Evolutionary conservation across 495 filamentous ascomycete genomes (phyloP), one percentile per base, ranked within the genome.

Genomic region (Talaromyces proteolyticus): DNA sequence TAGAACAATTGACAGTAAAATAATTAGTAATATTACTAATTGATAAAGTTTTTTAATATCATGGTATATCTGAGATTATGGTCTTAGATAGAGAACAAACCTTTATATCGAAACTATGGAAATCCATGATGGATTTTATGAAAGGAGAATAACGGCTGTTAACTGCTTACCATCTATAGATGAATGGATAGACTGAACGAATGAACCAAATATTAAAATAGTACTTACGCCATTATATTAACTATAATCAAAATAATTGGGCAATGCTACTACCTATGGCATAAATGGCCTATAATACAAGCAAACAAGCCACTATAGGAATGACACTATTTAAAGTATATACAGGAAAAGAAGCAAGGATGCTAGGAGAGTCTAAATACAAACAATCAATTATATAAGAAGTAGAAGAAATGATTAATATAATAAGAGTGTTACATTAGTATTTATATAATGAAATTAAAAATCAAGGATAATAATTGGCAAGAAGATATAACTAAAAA

Each of bases 81-180:
- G 5, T 49, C 20, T 53, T 44, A 11, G 21, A 53, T 25, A 38
- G 34, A 49, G 44, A 49, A 23, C 21, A 40, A 21, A 11, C 49
- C 7, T 53, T 53, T 47, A 39, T 25, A 41, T 49, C 20, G 0
- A 47, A 53, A 18, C 14, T 49, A 29, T 53, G 42, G 44, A 20
- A 45, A 45, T 16, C 3, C 10, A 20, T 45, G 10, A 24, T 24
- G 16, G 25, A 34, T 34, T 4, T 34, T 34, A 34, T 34, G 14
- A 4, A 4, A 34, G 4, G 4, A 4, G 29, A 34, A 34, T 34
- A 34, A 2, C 14, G 14, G 12, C 25, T 34, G 1, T 34, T 34
- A 34, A 6, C 16, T 11, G 5, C 16, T 11, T 19, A 42, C 17
- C 5, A 42, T 5, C 16, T 3, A 3, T 22, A 42, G 16, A 42